These are phyloP conservation scores for Xylariaceae sp. DNA, from an alignment of 2,329 filamentous ascomycete species.

Conservation along the genomic window DNA sequence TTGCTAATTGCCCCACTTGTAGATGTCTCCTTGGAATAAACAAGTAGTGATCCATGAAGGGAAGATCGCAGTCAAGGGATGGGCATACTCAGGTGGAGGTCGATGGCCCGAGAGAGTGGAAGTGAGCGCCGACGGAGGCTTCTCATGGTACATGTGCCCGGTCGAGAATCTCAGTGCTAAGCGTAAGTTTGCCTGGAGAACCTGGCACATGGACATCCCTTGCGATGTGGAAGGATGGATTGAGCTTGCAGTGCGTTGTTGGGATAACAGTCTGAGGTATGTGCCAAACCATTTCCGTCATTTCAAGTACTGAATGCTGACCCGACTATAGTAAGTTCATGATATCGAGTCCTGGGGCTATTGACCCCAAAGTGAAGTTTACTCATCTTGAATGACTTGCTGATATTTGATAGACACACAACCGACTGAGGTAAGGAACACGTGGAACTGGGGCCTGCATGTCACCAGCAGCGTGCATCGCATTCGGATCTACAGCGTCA, in stretches of 20 bases:
- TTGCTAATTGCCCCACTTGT: neutral
- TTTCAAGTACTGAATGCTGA: neutral
- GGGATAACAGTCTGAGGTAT: constrained; percentile 48
- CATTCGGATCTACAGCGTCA: constrained; percentile 58
- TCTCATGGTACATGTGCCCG: constrained; percentile 59
- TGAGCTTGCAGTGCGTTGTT: constrained; percentile 53
- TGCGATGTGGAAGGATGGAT: constrained; percentile 58
- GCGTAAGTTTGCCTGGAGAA: constrained; percentile 58
- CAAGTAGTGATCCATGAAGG: constrained; percentile 58
- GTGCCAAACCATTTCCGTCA: neutral
- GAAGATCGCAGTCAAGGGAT: constrained; percentile 50
- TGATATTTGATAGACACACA: constrained; percentile 49
- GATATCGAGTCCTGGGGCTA: too few relatives aligned
- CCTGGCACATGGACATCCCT: constrained; percentile 58
- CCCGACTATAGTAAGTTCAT: constrained; percentile 3
- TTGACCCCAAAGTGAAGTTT: too few relatives aligned
- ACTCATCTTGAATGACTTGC: too few relatives aligned
- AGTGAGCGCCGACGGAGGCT: constrained; percentile 57
- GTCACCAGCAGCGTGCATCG: constrained; percentile 59
- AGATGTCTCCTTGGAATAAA: constrained; percentile 55
- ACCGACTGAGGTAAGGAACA: constrained; percentile 47
- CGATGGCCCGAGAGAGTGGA: constrained; percentile 60
- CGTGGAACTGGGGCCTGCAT: constrained; percentile 62
- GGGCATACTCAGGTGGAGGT: constrained; percentile 55
- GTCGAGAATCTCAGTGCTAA: constrained; percentile 56